A percentile compares a stretch with the other conserved stretches of the same genome.
Evolutionary conservation across 805 yeast genomes (phyloP).

Genomic region (Sungouiella thailandica): DNA sequence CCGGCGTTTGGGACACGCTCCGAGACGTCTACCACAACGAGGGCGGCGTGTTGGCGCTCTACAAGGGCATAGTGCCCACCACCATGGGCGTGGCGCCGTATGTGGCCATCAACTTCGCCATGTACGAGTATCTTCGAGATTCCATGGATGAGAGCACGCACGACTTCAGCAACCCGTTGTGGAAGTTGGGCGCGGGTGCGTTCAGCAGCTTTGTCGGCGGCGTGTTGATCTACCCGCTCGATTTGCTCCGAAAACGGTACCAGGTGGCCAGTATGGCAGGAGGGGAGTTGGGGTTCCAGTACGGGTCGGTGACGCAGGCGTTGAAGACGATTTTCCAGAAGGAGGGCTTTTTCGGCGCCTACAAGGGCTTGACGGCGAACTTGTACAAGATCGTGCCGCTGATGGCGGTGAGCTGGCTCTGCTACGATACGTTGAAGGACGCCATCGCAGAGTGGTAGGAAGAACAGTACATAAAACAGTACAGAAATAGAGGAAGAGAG

Average conservation of each 20-base stretch:
- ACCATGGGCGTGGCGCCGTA: slow-evolving; percentile 94
- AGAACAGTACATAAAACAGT: not conserved
- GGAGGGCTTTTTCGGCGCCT: slow-evolving; percentile 73
- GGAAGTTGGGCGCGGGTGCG: slow-evolving; percentile 76
- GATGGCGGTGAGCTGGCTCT: slow-evolving; percentile 94
- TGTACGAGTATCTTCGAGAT: slow-evolving; percentile 78
- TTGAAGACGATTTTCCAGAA: slow-evolving; percentile 57
- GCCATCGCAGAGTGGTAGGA: slow-evolving; percentile 26
- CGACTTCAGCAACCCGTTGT: slow-evolving; percentile 43
- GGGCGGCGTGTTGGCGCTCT: slow-evolving; percentile 77
- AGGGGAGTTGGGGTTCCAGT: slow-evolving; percentile 75
- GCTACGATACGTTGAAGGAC: slow-evolving; percentile 67
- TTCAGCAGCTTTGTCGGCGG: slow-evolving; percentile 87
- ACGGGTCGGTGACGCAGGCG: slow-evolving; percentile 74
- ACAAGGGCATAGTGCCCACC: slow-evolving; percentile 87
- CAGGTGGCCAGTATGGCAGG: slow-evolving; percentile 84
- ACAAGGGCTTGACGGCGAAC: slow-evolving; percentile 74
- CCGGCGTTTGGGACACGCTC: slow-evolving; percentile 63
- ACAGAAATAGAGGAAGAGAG: not conserved
- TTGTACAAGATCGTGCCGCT: slow-evolving; percentile 88
- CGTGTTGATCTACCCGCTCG: slow-evolving; percentile 86
- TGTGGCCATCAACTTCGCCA: slow-evolving; percentile 87
- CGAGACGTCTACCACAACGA: slow-evolving; percentile 60
- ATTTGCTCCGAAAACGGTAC: slow-evolving; percentile 79
- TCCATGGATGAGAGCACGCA: slow-evolving; percentile 30